Evolutionary conservation across 441 rosid species (phyloP), one percentile per base, ranked within the genome.

Genomic region (Cnidoscolus chayamansa): DNA sequence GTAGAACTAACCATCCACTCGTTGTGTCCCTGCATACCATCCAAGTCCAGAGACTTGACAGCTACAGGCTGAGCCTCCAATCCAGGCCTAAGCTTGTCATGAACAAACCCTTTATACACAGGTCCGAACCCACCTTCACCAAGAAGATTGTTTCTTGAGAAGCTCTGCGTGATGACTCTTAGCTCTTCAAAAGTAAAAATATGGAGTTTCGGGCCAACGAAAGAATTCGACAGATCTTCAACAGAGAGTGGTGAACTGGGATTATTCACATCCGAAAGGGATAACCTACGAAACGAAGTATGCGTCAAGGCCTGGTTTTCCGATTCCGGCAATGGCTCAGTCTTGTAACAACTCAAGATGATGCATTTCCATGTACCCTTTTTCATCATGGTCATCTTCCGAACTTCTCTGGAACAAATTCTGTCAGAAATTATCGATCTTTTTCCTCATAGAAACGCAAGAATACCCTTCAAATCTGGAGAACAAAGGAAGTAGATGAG

Each of bases 81-180:
- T 40, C 93, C 96, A 0, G 83, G 89, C 78, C 88, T 82, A 25
- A 91, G 73, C 77, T 87, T 86, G 65, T 86, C 91, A 71, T 87
- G 92, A 4, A 85, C 56, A 68, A 93, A 89, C 17, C 95, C 98
- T 76, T 93, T 93, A 68, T 85, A 86, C 30, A 93, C 98, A 0
- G 91, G 92, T 4, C 97, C 97, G 35, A 92, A 92, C 69, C 97
- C 97, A n/a, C 96, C 97, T 82, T 88, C 90, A 0, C 97, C 97
- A 0, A 92, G 74, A 66, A 88, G 73, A 70, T 87, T 92, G 76
- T 76, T 78, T 70, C 89, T 71, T 3, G 91, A 76, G 65, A 90
- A 92, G 75, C 72, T 79, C 48, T 85, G 78, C 1, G 97, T 92
- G 19, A 82, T 73, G 40, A 78, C 48, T 65, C 86, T 82, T 15